Evolutionary conservation across 257 asterid species (phyloP).

Genomic region (Coffea eugenioides): DNA sequence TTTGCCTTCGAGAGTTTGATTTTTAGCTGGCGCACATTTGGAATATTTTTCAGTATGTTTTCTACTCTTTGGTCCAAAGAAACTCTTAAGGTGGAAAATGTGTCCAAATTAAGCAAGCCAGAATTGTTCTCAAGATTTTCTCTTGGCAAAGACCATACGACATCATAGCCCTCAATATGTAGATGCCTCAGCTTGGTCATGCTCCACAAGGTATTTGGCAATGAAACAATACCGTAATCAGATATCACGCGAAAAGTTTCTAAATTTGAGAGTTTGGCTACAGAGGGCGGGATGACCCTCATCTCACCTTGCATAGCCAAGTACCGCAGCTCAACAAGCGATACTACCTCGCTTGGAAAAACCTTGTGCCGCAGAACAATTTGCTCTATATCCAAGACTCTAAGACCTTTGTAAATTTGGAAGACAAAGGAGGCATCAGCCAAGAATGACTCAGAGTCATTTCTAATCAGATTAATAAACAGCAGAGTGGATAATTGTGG

Average conservation of each 20-base stretch:
- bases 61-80: not conserved
- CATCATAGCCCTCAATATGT: too few relatives aligned
- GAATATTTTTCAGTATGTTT: too few relatives aligned
- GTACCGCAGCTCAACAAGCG: slow-evolving; percentile 5
- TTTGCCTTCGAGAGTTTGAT: not conserved
- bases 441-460: too few relatives aligned
- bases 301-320: not conserved
- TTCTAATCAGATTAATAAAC: too few relatives aligned
- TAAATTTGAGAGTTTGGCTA: not conserved
- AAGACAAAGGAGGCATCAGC: not conserved
- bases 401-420: not conserved
- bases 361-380: not conserved
- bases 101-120: not conserved
- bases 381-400: not conserved
- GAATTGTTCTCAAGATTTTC: not conserved
- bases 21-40: not conserved
- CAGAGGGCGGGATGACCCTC: not conserved
- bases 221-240: not conserved
- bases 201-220: not conserved
- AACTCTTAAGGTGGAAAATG: not conserved
- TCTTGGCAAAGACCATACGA: not conserved
- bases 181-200: not conserved
- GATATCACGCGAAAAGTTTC: not conserved
- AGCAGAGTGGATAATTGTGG: too few relatives aligned
- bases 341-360: not conserved